These are phyloP conservation scores for Fomitopsis serialis DNA, from an alignment of 768 basidiomycete genomes.

Conservation along the genomic window DNA sequence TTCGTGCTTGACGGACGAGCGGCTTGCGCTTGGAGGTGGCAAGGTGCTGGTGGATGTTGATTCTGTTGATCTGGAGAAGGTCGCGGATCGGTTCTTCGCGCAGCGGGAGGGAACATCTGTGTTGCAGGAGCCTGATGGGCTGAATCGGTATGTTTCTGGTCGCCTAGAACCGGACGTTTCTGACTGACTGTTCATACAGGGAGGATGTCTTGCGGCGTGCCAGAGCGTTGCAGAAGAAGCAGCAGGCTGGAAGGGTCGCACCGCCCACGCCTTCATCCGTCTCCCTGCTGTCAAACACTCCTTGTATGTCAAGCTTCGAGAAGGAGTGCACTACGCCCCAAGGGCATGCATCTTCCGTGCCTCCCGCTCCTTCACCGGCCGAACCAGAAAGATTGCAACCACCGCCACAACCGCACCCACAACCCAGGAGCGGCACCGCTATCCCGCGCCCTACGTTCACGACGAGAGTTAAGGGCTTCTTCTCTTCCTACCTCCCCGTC, in stretches of 20 bases:
- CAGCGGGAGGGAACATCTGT: constrained; percentile 41
- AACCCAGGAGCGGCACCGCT: background rate
- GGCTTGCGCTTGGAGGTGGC: constrained; percentile 41
- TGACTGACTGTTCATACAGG: constrained; percentile 27
- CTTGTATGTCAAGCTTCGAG: constrained; percentile 2
- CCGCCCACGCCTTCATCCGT: constrained; percentile 40
- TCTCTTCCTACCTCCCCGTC: constrained; percentile 57
- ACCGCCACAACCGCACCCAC: background rate
- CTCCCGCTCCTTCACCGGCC: no score
- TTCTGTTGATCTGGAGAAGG: constrained; percentile 45
- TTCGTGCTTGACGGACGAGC: constrained; percentile 70
- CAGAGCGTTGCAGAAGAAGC: constrained; percentile 54
- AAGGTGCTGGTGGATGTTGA: constrained; percentile 41
- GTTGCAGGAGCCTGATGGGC: constrained; percentile 33
- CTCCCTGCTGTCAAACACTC: background rate
- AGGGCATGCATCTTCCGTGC: no score
- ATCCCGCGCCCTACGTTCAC: constrained; percentile 29
- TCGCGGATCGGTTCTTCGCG: constrained; percentile 54
- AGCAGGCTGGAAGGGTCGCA: constrained; percentile 50
- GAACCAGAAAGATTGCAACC: constrained; percentile 36
- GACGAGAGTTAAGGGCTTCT: constrained; percentile 49
- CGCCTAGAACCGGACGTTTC: background rate
- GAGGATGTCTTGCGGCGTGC: constrained; percentile 46
- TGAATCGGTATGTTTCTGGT: constrained; percentile 47
- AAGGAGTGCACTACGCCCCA: no score